Base-by-base conservation (phyloP, 208 protist species). In the Leishmania martiniquensis region DNA sequence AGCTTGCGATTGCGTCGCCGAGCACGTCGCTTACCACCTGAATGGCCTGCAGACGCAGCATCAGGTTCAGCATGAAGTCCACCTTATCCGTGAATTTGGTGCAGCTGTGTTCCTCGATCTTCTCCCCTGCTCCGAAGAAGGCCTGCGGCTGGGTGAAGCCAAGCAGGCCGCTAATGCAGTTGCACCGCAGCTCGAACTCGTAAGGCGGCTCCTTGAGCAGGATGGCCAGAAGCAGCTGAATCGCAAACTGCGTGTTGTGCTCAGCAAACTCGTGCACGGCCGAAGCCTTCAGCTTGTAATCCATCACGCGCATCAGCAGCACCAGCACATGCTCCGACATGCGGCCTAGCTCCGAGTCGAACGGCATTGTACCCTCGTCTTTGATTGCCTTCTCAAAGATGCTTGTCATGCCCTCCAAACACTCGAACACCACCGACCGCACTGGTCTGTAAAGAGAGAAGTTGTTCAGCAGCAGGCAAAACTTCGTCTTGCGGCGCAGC, bases 251-350 rank as follows among this genome's bases (percentile, higher is more conserved):
- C 60, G 88, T 91, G 83, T 97, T 96, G 60, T 88, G 75, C 83
- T 98, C 93, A 0, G 95, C 90, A 79, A 98, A 98, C 85, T 98
- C 93, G 55, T 93, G 90, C 55, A 98, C 92, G 47, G 89, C 91
- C n/a, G 89, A 74, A 37, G 95, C 95, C 83, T 90, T 93, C 22
- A 98, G 86, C 74, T 97, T 93, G 88, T 97, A 98, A 29, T 91
- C 83, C 55, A 87, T 96, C 34, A 96, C 89, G 67, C 95, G 93
- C 89, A 96, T 96, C 66, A 98, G 86, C 52, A 98, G 92, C 76
- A 97, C 95, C 9, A 97, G 89, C 4, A 97, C 93, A 81, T 98
- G 95, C 83, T 98, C 93, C 49, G 93, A 96, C 93, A 98, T 96
- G 71, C 95, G 93, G 47, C 95, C 95, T 62, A 98, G 89, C 77